Base-by-base conservation (phyloP, 257 asterid species). In the Thymus mandschuricus region DNA sequence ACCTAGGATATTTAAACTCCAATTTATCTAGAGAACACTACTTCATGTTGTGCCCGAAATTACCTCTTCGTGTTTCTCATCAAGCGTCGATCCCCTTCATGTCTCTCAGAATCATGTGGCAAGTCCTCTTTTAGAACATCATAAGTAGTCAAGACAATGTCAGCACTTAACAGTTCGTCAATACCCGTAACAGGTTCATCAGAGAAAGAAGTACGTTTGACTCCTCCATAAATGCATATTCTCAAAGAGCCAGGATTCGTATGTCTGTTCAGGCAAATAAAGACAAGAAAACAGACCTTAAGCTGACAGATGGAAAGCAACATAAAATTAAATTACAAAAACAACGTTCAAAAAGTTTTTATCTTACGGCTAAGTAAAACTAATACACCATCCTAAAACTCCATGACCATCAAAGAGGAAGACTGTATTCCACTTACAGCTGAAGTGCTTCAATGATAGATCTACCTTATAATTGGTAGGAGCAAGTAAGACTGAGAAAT, bases 101-200 rank as follows among this genome's bases (percentile, higher is more conserved):
- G 87, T 73, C 98, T 91, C 68, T 91, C 98, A 74, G 93, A 88
- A 87, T 94, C 99, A 66, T 91, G 99, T 4, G 97, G 95, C 75
- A 94, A 79, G 81, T 94, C 99, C 84, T 87, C 97, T 84, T 88
- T 94, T 57, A 94, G 98, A 59, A 87, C 87, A 66, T 94, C 98
- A 64, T 91, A 94, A 57, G 96, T 91, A 62, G 99, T 94, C 85
- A 94, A 80, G 78, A 94, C 97, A 54, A 94, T 75, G 74, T 91
- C 95, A 73, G 98, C 92, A 45, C 64, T 82, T 43, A 89, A 83
- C 77, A 94, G 95, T 70, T 94, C 93, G 46, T 76, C 80, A 50
- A 89, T 82, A 66, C 84, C 96, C 79, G 75, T 71, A 50, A 72
- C 77, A 67, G 89, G 87, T 72, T 78, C 82, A 66, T 85, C 78